Conservation (phyloP, 2,329 filamentous ascomycete species). For the Monosporascus sp. region DNA sequence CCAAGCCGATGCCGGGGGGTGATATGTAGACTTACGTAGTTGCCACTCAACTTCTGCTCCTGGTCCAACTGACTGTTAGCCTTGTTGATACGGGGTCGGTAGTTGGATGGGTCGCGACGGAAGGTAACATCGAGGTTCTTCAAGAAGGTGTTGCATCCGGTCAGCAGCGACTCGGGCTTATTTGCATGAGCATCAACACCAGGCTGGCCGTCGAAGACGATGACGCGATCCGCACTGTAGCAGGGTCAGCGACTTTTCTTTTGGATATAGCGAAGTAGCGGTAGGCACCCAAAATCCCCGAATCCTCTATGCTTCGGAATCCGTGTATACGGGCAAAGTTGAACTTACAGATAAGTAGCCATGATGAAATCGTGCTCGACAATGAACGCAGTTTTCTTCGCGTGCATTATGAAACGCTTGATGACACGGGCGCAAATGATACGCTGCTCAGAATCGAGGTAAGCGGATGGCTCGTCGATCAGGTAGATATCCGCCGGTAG, state of each 20-base stretch:
- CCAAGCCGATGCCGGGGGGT: slow-evolving; percentile 1
- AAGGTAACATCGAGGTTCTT: slow-evolving; percentile 98
- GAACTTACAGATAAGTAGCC: slow-evolving; percentile 50
- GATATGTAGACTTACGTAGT: slow-evolving; percentile 65
- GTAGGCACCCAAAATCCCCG: too few species aligned
- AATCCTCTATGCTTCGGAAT: not conserved
- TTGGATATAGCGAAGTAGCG: not conserved
- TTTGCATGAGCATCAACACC: slow-evolving; percentile 86
- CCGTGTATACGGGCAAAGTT: not conserved
- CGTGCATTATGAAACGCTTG: slow-evolving; percentile 99
- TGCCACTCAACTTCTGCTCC: slow-evolving; percentile 90
- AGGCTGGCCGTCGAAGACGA: slow-evolving; percentile 94
- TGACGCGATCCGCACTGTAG: slow-evolving; percentile 79
- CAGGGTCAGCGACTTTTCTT: slow-evolving; percentile 14
- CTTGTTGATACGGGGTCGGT: slow-evolving; percentile 98
- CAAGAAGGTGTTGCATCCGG: slow-evolving; percentile 93
- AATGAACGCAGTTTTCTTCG: slow-evolving; percentile 98
- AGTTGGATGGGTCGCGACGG: slow-evolving; percentile 94
- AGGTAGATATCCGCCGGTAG: slow-evolving; percentile 96
- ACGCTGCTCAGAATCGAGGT: slow-evolving; percentile 98
- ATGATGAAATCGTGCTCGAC: slow-evolving; percentile 99
- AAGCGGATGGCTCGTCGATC: slow-evolving; percentile 95
- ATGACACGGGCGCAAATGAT: slow-evolving; percentile 96
- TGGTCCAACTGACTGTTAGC: slow-evolving; percentile 91
- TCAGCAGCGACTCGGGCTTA: slow-evolving; percentile 83